Evolutionary conservation across 768 basidiomycete genomes (phyloP), one percentile per base, ranked within the genome.

Genomic region (Boletus edulis): DNA sequence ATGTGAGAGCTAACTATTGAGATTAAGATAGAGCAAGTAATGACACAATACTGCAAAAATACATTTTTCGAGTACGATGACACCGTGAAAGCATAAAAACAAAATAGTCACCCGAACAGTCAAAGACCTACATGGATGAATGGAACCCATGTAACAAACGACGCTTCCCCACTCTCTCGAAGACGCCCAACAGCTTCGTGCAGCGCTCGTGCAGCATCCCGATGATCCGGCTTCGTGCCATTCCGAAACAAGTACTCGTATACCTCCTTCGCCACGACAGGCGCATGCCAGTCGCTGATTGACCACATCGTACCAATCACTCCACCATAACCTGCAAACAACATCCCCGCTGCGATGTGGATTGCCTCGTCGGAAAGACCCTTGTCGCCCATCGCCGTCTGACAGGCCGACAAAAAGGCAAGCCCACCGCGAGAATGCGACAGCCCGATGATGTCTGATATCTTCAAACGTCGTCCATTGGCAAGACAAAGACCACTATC

Each of bases 201-300:
- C 27, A 29, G 27, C 8, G 27, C 27, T 29, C 27, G 27, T 9
- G 27, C 27, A 29, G 50, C 55, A 3, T 51, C 46, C 12, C 43
- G 41, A 12, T 34, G 27, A 41, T 59, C 55, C 8, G 38, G 54
- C 22, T 12, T 0, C 3, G 14, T 31, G 13, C 10, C 29, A 1
- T 22, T 34, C 27, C 13, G 6, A 32, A 46, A 41, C 15, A 59
- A 31, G 5, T 45, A 27, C 14, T 12, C 7, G 12, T 78, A 78
- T 29, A 77, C 68, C 11, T 60, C 60, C 37, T 54, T 57, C 3
- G 74, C 65, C 44, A 78, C 59, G 3, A 38, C 12, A 7, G 75
- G 72, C 3, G 69, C 78, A 54, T 73, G 67, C 1, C 3, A 24
- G 13, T 51, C 50, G 12, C 42, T 35, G 42, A 51, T 35, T 24